Evolutionary conservation across 768 basidiomycete species (phyloP), one percentile per base, ranked within the genome.

Genomic region (Lactarius deliciosus): DNA sequence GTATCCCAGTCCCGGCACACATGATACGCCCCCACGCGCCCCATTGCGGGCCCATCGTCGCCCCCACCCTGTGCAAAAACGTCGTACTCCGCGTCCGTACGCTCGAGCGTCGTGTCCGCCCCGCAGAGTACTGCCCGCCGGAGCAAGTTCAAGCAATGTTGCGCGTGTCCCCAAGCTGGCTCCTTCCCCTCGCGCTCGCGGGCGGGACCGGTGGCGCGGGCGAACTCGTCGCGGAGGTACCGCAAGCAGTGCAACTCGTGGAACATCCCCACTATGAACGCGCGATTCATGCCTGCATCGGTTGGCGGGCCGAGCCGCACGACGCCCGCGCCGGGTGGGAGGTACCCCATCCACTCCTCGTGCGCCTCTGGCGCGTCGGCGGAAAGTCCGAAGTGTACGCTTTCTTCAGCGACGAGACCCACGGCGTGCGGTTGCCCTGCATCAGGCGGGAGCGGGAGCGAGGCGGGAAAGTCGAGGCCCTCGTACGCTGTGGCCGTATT

Each of bases 231-330:
- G 74, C 13, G 74, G 18, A 80, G 68, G 66, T 74, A 74, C 6
- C 71, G 74, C 79, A 80, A 57, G 61, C 83, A 84, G 68, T 84
- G 83, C 15, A 84, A 75, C 68, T 84, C 78, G 72, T 84, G 83
- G 73, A 80, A 83, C 72, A 82, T 79, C 36, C 76, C 74, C 22
- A 72, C 71, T 40, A 69, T 74, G 59, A 78, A 78, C 80, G 77
- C 10, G 79, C 56, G 34, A 28, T 45, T 55, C 18, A 20, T 28
- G 25, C 10, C 47, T 4, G n/a, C 4, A n/a, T 50, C 10, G 47
- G 22, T 13, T 4, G 47, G 47, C 22, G 38, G 40, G 13, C 40
- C 40, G 11, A 28, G 22, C 13, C 55, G 63, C 30, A 55, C 77
- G 79, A 57, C 75, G 45, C 28, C 75, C 61, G 15, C 75, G 58